These are phyloP conservation scores for Neonectria magnoliae DNA, from an alignment of 2,329 filamentous ascomycete genomes.

Conservation along the genomic window DNA sequence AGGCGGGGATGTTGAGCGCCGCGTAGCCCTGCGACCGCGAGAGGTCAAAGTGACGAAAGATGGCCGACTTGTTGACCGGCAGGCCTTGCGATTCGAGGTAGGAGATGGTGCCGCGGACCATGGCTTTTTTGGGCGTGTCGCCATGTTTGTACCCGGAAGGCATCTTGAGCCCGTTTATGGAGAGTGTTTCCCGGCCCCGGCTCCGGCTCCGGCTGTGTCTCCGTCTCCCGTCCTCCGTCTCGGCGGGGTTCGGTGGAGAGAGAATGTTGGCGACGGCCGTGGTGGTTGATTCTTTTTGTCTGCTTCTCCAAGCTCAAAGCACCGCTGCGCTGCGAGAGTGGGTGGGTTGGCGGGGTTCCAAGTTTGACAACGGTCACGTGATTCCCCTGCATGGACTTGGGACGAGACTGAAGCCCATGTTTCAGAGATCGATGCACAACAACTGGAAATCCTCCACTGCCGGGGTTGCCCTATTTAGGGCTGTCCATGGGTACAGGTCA, in stretches of 20 bases:
- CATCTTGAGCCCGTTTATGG: constrained; percentile 34
- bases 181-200: background rate
- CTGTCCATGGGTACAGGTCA: background rate
- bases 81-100: constrained; percentile 52
- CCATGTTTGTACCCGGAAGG: constrained; percentile 50
- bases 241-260: constrained; percentile 35
- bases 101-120: constrained; percentile 52
- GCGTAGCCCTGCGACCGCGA: constrained; percentile 52
- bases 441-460: background rate
- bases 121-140: constrained; percentile 51
- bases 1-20: constrained; percentile 47
- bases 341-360: constrained; percentile 28
- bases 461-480: background rate
- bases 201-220: background rate
- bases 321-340: constrained; percentile 24
- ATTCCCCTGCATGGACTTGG: background rate
- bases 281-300: constrained; percentile 49
- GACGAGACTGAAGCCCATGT: background rate
- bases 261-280: constrained; percentile 39
- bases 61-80: constrained; percentile 52
- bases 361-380: constrained; percentile 32
- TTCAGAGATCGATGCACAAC: background rate
- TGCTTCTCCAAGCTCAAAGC: constrained; percentile 24
- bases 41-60: constrained; percentile 52
- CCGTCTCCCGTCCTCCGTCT: constrained; percentile 14